These are phyloP conservation scores for Vaccinium myrtillus DNA, from an alignment of 148 eudicot genomes.

Conservation along the genomic window DNA sequence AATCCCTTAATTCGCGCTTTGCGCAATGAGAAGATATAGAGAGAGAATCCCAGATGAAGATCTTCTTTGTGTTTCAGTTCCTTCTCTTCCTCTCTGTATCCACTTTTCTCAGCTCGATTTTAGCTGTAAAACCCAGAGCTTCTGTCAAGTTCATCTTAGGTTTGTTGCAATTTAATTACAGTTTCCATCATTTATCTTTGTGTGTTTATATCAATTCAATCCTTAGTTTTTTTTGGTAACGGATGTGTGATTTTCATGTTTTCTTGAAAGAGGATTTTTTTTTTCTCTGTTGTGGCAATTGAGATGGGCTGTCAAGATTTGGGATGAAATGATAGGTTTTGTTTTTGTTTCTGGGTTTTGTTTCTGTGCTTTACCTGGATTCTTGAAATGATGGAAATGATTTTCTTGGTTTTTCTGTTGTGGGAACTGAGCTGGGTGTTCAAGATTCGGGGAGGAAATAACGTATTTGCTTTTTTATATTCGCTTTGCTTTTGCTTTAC, in stretches of 20 bases:
- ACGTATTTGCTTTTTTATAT: not conserved
- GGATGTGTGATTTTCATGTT: not conserved
- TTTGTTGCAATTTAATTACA: constrained; percentile 8
- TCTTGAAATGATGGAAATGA: not conserved
- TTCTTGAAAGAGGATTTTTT: not conserved
- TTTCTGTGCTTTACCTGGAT: not conserved
- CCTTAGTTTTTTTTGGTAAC: not conserved
- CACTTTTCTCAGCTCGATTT: constrained; percentile 13
- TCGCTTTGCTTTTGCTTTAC: not conserved
- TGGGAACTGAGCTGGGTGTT: not conserved
- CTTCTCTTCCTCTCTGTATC: not conserved
- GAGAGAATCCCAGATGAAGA: constrained; percentile 16
- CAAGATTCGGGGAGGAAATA: not conserved
- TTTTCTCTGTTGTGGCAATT: not conserved
- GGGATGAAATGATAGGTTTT: not conserved
- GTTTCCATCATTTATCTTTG: not conserved
- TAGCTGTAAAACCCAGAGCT: constrained; percentile 10
- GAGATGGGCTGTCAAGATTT: not conserved
- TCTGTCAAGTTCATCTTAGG: constrained; percentile 24
- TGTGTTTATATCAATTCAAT: not conserved
- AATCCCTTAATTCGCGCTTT: constrained; percentile 19
- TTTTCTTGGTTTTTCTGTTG: constrained; percentile 1
- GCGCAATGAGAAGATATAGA: constrained; percentile 8
- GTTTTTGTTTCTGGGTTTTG: not conserved
- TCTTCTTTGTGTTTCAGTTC: constrained; percentile 1